Conservation (phyloP, 2,329 filamentous ascomycete genomes). For the Verticillium klebahnii region DNA sequence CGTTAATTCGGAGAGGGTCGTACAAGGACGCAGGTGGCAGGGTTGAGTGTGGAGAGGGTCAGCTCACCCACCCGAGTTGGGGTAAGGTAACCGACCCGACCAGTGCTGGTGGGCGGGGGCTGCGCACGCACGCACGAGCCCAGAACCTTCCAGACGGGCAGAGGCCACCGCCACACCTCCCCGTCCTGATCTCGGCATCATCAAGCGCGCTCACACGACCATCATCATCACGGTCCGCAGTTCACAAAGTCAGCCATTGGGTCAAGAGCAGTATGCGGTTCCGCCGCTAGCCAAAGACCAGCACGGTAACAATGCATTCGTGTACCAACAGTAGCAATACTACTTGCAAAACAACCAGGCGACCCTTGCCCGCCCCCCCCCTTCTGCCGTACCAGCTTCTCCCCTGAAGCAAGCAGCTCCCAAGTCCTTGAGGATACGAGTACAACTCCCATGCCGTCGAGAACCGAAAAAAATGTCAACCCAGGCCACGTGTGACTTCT, state of each 20-base stretch:
- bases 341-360: not conserved
- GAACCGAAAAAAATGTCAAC: not conserved
- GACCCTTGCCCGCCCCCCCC: not conserved
- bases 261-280: not conserved
- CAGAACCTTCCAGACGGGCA: not conserved
- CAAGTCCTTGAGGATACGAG: not conserved
- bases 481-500: not conserved
- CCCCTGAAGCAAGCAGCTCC: constrained; percentile 1
- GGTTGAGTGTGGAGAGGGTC: not conserved
- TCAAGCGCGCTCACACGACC: not conserved
- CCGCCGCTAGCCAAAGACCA: not conserved
- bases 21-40: not conserved
- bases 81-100: not conserved
- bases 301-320: not conserved
- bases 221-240: not conserved
- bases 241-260: not conserved
- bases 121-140: not conserved
- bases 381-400: constrained; percentile 1
- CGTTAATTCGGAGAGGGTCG: not conserved
- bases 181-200: not conserved
- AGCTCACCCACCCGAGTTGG: not conserved
- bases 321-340: not conserved
- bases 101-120: no score
- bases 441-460: not conserved
- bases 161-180: not conserved